Evolutionary conservation across 2,329 filamentous ascomycete species (phyloP), one percentile per base, ranked within the genome.

Genomic region (Scedosporium minutisporum): DNA sequence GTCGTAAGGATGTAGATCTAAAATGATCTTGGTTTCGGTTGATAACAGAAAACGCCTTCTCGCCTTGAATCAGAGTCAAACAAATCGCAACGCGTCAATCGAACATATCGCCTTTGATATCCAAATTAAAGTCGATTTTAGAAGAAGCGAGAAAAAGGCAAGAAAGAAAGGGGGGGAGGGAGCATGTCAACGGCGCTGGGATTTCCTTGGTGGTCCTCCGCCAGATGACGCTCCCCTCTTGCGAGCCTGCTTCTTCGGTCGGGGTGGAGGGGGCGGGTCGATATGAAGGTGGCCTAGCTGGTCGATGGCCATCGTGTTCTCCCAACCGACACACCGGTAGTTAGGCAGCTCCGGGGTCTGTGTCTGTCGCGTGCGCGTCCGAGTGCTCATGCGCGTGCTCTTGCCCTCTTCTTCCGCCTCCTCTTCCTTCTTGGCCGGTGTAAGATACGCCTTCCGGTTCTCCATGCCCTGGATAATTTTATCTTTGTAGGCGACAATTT

Each of bases 381-480:
- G 80, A 16, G 76, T 81, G 63, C 72, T 77, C 75, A 77, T 74
- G 71, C 67, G 77, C 75, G 64, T 71, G 70, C 58, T 75, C 72
- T 21, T 78, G 27, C 27, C 72, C 63, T 75, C 74, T 66, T 75
- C 73, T 27, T 77, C 73, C 12, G 72, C 65, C 33, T 73, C 75
- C 25, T 71, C 68, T 46, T 69, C 51, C 27, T 60, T 27, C 25
- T 80, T 78, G 1, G 75, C 71, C 38, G 83, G 75, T 12, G 78
- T 76, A 62, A 96, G 80, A 69, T 96, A 96, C 66, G 82, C 79
- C 65, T 85, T 85, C 65, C 96, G 87, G 69, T 87, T 88, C 68
- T 87, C 80, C 93, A 97, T 97, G 69, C 92, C 86, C 65, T 83
- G 82, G 25, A 82, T 78, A 65, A 97, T 96, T 69, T 86, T 85